Percentiles rank a stretch among this genome's conserved stretches.
These are phyloP conservation scores for Tremella fuciformis DNA, from an alignment of 768 basidiomycete species.

Conservation along the genomic window DNA sequence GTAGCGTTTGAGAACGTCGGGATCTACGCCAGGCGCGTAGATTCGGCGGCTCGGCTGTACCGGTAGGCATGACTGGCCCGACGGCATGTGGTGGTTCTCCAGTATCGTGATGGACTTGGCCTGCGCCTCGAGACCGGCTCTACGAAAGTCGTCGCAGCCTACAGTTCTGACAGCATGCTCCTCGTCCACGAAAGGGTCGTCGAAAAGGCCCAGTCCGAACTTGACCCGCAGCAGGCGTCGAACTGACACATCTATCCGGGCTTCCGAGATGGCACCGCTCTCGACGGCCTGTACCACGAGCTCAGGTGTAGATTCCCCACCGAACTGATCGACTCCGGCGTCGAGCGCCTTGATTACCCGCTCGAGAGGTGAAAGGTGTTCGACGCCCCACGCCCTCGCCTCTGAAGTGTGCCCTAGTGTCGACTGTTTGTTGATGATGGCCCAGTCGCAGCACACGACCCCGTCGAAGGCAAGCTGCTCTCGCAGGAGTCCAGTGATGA, in stretches of 20 bases:
- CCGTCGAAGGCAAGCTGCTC: slow-evolving; percentile 13
- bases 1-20: neutral
- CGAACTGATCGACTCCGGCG: slow-evolving; percentile 20
- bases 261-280: slow-evolving; percentile 13
- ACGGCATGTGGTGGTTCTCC: slow-evolving; percentile 1
- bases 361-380: slow-evolving; percentile 15
- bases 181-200: slow-evolving; percentile 15
- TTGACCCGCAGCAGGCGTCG: slow-evolving; percentile 9
- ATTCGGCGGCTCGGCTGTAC: neutral
- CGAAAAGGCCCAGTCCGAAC: slow-evolving; percentile 12
- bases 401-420: slow-evolving; percentile 1
- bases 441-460: slow-evolving; percentile 19
- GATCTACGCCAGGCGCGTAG: slow-evolving; percentile 11
- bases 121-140: slow-evolving; percentile 10
- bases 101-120: slow-evolving; percentile 9
- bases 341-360: slow-evolving; percentile 15
- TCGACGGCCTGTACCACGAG: slow-evolving; percentile 12
- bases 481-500: slow-evolving; percentile 14
- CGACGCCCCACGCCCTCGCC: slow-evolving; percentile 18
- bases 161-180: slow-evolving; percentile 12
- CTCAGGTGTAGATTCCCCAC: slow-evolving; percentile 15
- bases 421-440: slow-evolving; percentile 8
- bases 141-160: slow-evolving; percentile 2
- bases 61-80: slow-evolving; percentile 1
- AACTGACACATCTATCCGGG: slow-evolving; percentile 16